phyloP scores from a whole-genome alignment of 371 early-diverging fungal genomes.

The Mortierella sp. region DNA sequence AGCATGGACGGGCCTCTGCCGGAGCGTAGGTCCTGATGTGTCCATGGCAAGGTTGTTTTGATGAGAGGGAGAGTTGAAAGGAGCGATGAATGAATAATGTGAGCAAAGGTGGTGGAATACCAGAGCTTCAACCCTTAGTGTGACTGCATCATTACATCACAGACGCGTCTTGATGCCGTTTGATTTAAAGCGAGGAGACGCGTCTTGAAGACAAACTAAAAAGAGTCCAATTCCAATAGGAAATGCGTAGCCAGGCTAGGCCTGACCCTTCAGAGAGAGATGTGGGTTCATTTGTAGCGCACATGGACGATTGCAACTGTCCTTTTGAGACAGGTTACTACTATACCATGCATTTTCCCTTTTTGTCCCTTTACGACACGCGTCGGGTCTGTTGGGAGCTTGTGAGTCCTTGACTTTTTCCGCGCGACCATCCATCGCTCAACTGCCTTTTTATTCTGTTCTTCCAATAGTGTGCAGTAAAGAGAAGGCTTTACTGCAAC shows the following conservation, averaged over 20 bases:
- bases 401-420: not conserved
- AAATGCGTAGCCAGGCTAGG: not conserved
- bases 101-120: not conserved
- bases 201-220: not conserved
- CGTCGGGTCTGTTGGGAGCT: not conserved
- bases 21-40: conserved; percentile 15
- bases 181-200: no score
- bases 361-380: not conserved
- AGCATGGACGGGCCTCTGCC: conserved; percentile 19
- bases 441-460: no score
- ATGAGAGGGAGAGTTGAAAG: not conserved
- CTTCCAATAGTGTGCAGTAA: not conserved
- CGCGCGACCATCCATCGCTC: no score
- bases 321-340: not conserved
- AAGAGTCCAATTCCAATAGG: no score
- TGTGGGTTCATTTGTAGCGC: not conserved
- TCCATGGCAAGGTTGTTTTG: conserved; percentile 4
- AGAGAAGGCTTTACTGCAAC: not conserved
- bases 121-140: not conserved
- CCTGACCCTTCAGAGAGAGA: not conserved
- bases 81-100: not conserved
- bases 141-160: conserved; percentile 10
- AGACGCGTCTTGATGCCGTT: not conserved
- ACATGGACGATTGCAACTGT: not conserved
- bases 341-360: not conserved